Percentiles rank a stretch among this genome's conserved stretches.
Evolutionary conservation across 1,284 basidiomycete species (phyloP).

Genomic region (Malassezia globosa): DNA sequence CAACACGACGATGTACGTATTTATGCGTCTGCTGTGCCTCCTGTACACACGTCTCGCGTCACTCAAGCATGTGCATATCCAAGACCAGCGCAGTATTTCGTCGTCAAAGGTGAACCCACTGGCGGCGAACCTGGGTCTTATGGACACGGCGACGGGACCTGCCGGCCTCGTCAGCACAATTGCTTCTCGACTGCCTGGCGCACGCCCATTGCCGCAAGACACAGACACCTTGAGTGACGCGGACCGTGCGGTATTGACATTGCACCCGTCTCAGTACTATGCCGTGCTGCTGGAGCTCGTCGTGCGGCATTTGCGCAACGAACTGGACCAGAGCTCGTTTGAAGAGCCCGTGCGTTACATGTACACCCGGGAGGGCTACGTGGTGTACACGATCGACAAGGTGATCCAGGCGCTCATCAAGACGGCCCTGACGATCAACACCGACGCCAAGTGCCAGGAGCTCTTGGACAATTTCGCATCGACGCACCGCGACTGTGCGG

Average conservation of each 20-base stretch:
- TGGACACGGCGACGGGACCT: constrained; percentile 50
- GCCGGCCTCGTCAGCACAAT: constrained; percentile 40
- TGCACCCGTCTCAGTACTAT: constrained; percentile 57
- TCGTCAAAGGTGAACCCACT: constrained; percentile 52
- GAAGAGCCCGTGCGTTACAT: constrained; percentile 94
- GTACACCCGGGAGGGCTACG: constrained; percentile 87
- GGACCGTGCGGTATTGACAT: constrained; percentile 31
- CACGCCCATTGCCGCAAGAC: constrained; percentile 15
- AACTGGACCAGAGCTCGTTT: constrained; percentile 76
- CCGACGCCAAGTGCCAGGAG: constrained; percentile 72
- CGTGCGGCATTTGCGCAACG: constrained; percentile 83
- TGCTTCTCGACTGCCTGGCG: constrained; percentile 8
- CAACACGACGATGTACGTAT: constrained; percentile 83
- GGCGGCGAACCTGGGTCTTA: constrained; percentile 57
- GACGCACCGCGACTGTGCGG: constrained; percentile 22
- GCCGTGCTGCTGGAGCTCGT: constrained; percentile 78
- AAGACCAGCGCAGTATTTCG: constrained; percentile 29
- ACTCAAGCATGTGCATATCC: constrained; percentile 60
- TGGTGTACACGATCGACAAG: constrained; percentile 86
- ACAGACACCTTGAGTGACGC: constrained; percentile 27
- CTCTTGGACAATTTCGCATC: constrained; percentile 63
- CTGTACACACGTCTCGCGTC: constrained; percentile 71
- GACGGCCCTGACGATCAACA: constrained; percentile 59
- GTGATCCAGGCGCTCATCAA: constrained; percentile 56
- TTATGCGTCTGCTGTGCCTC: constrained; percentile 67